Percentiles rank a stretch among this genome's conserved stretches.
Evolutionary conservation across 805 yeast species (phyloP).

Genomic region (Pichia ethanolica): DNA sequence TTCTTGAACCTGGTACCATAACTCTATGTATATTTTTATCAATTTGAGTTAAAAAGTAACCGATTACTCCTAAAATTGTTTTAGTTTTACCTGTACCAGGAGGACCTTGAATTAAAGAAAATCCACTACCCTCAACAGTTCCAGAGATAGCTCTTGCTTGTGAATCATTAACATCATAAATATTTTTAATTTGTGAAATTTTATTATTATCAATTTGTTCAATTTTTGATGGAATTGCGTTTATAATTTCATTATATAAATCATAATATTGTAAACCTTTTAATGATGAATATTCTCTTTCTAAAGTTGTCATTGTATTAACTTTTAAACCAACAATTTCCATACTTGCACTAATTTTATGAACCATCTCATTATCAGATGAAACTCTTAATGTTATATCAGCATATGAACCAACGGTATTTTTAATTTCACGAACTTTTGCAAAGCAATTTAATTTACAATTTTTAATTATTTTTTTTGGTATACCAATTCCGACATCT

Average conservation of each 20-base stretch:
- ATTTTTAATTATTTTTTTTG: slow-evolving; percentile 11
- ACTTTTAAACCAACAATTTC: slow-evolving; percentile 63
- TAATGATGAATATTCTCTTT: slow-evolving; percentile 84
- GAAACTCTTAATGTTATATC: slow-evolving; percentile 71
- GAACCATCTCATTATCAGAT: slow-evolving; percentile 39
- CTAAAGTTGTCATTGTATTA: slow-evolving; percentile 84
- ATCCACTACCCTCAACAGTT: slow-evolving; percentile 61
- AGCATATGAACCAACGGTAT: slow-evolving; percentile 52
- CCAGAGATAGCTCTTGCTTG: slow-evolving; percentile 88
- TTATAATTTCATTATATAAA: slow-evolving; percentile 54
- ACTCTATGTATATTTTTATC: slow-evolving; percentile 8
- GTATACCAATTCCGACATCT: slow-evolving; percentile 18
- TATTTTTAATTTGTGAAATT: slow-evolving; percentile 35
- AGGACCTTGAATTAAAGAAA: slow-evolving; percentile 93
- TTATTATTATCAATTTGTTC: slow-evolving; percentile 30
- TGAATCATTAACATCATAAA: slow-evolving; percentile 68
- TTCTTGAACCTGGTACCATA: slow-evolving; percentile 7
- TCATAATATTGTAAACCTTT: slow-evolving; percentile 80
- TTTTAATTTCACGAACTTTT: slow-evolving; percentile 66
- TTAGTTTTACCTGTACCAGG: slow-evolving; percentile 99
- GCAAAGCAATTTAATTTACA: slow-evolving; percentile 61
- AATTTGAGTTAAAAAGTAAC: slow-evolving; percentile 50
- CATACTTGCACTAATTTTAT: slow-evolving; percentile 54
- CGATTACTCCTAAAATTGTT: slow-evolving; percentile 87
- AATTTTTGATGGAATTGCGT: slow-evolving; percentile 53